These are phyloP conservation scores for Aspergillus aculeatinus DNA, from an alignment of 2,329 filamentous ascomycete species.

Conservation along the genomic window DNA sequence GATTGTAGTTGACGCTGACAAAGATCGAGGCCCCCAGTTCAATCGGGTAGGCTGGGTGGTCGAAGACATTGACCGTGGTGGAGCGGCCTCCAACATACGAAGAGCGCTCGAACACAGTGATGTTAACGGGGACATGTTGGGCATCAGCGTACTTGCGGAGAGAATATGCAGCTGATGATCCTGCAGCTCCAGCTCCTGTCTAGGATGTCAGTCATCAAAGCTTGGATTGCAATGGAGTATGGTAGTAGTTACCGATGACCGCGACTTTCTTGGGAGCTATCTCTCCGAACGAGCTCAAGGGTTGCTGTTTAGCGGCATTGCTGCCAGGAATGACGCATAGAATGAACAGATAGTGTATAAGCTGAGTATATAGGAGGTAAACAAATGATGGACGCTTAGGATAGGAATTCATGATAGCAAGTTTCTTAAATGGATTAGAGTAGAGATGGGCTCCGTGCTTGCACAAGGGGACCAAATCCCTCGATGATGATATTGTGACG, in stretches of 20 bases:
- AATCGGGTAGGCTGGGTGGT: conserved; percentile 65
- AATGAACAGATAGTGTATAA: conserved; percentile 13
- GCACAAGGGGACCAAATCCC: background rate
- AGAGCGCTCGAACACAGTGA: conserved; percentile 84
- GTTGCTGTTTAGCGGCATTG: conserved; percentile 27
- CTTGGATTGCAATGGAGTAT: background rate
- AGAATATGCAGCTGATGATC: conserved; percentile 82
- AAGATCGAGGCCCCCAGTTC: conserved; percentile 94
- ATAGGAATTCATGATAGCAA: conserved; percentile 11
- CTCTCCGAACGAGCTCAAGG: conserved; percentile 17
- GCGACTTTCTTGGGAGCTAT: conserved; percentile 32
- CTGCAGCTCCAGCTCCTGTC: conserved; percentile 82
- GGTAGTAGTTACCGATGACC: conserved; percentile 32
- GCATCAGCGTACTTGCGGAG: conserved; percentile 68
- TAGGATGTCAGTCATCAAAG: conserved; percentile 4
- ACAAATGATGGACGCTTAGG: background rate
- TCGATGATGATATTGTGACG: background rate
- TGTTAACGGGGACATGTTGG: conserved; percentile 63
- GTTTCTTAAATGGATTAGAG: background rate
- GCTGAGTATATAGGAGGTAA: conserved; percentile 7
- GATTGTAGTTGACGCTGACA: conserved; percentile 77
- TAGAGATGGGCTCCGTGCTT: background rate
- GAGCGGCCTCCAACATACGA: conserved; percentile 79
- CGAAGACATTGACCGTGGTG: conserved; percentile 77
- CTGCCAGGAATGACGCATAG: conserved; percentile 19